Base-by-base conservation (phyloP, 2,329 filamentous ascomycete species). In the Aspergillus sclerotialis region DNA sequence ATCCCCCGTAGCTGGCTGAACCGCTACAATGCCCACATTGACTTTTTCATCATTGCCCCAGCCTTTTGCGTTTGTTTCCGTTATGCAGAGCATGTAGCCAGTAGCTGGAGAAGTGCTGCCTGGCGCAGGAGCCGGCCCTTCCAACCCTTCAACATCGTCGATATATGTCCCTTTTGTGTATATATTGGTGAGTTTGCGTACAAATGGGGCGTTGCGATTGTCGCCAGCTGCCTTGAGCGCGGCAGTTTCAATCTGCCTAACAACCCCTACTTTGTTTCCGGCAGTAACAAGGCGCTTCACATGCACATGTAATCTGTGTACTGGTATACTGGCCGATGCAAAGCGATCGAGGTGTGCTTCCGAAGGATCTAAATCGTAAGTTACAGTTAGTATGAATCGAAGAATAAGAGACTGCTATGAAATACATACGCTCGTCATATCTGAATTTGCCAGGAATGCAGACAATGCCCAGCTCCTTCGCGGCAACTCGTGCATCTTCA, bases 131-230 rank as follows among this genome's bases (percentile, higher is more conserved):
- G 66, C 46, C 51, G 68, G 52, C 36, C 65, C 49, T 33, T 84
- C 82, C 4, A 94, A 63, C 16, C 86, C 86, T 42, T 92, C 90
- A 7, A 85, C 75, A 57, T 98, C 92, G 53, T 96, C 92, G 37
- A 98, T 82, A 50, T 96, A 98, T 2, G 92, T 98, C 28, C 89
- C 92, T 60, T 96, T 98, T 7, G 92, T 98, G 63, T 98, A 98
- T 5, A 98, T 72, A 53, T 94, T 95, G 11, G 92, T 96, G 50
- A 98, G 78, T 51, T 94, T 92, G 23, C 92, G 80, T 24, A 87
- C 77, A 50, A 98, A 98, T 0, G 92, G 89, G 0, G 88, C 77
- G 54, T 94, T 95, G 38, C 86, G 79, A 60, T 96, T 98, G 56
- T 94, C 88, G 28, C 92, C 90, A 1, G 80, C 92, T 44, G 94